Conservation (phyloP, 1,139 yeast species). For the Saccharomyces hybrid region DNA sequence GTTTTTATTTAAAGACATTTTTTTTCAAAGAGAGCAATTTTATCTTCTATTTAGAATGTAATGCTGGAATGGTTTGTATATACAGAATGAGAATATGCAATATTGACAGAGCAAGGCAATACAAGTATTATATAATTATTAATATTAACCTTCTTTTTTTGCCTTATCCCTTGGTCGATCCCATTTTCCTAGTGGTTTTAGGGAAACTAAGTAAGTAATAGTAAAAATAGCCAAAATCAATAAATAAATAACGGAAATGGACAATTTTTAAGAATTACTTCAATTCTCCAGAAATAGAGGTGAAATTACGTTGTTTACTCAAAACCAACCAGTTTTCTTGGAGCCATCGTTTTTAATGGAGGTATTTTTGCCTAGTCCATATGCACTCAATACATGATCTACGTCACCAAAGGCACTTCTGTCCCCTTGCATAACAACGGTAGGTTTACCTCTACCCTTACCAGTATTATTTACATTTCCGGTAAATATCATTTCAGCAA, state of each 20-base stretch:
- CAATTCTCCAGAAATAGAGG: neutral
- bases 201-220: neutral
- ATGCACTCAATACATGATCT: conserved; percentile 51
- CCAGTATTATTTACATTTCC: conserved; percentile 50
- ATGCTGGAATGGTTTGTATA: neutral
- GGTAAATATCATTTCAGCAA: conserved; percentile 70
- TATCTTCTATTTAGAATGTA: neutral
- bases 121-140: neutral
- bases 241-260: neutral
- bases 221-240: neutral
- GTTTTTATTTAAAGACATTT: conserved; percentile 1
- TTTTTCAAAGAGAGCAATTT: conserved; percentile 8
- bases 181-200: neutral
- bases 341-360: neutral
- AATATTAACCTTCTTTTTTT: neutral
- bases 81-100: neutral
- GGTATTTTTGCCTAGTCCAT: conserved; percentile 62
- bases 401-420: conserved; percentile 83
- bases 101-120: neutral
- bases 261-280: neutral
- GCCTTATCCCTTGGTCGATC: neutral
- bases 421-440: conserved; percentile 84
- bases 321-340: neutral
- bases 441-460: conserved; percentile 58
- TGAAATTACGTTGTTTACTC: neutral